These are phyloP conservation scores for Phanerochaete carnosa DNA, from an alignment of 768 basidiomycete species.

Conservation along the genomic window DNA sequence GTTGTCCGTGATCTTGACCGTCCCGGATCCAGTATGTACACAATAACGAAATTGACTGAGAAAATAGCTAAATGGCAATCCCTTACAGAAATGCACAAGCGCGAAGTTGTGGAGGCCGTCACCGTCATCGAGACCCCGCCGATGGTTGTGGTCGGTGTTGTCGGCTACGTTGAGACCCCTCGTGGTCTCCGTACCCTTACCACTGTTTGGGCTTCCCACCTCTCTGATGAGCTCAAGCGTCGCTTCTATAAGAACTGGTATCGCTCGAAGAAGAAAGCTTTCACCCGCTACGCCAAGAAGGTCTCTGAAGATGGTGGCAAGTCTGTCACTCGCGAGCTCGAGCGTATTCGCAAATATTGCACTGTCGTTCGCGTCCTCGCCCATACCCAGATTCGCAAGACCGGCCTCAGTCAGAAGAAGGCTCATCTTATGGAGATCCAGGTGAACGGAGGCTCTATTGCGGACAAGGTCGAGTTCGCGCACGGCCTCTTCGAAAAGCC, in stretches of 20 bases:
- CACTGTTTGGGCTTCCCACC: conserved; percentile 97
- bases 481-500: conserved; percentile 96
- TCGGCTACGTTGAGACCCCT: conserved; percentile 99
- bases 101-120: conserved; percentile 98
- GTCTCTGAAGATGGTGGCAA: conserved; percentile 93
- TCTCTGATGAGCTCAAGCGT: conserved; percentile 96
- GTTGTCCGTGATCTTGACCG: conserved; percentile 99
- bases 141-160: conserved; percentile 94
- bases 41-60: not conserved
- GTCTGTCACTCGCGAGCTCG: conserved; percentile 90
- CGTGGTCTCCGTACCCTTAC: conserved; percentile 98
- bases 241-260: conserved; percentile 99
- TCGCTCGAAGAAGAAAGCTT: conserved; percentile 99
- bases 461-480: conserved; percentile 97
- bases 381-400: conserved; percentile 98
- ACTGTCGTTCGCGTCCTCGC: conserved; percentile 99
- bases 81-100: conserved; percentile 96
- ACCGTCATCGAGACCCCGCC: conserved; percentile 96
- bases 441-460: conserved; percentile 92
- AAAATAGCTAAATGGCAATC: not conserved
- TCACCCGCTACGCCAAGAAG: conserved; percentile 99
- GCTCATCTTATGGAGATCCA: conserved; percentile 99
- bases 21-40: conserved; percentile 91
- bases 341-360: conserved; percentile 99
- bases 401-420: conserved; percentile 97